A percentile compares a stretch with the other conserved stretches of the same genome.
These are phyloP conservation scores for Nakazawaea ishiwadae DNA, from an alignment of 805 yeast species.

Conservation along the genomic window DNA sequence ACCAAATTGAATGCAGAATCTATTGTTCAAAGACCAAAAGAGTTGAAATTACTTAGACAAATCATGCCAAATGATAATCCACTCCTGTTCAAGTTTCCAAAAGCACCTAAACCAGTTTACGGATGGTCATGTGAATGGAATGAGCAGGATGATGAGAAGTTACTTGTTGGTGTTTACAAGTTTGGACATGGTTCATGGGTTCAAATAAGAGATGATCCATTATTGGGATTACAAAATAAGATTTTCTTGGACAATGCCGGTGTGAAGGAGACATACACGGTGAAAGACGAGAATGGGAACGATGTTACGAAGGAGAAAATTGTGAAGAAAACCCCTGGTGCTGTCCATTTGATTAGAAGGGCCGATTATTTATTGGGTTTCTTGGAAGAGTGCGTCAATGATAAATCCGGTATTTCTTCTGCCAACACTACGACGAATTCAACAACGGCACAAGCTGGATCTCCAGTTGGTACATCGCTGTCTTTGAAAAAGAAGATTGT, in stretches of 20 bases:
- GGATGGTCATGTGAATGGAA: constrained; percentile 93
- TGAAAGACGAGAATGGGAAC: constrained; percentile 27
- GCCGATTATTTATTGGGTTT: constrained; percentile 79
- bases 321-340: constrained; percentile 74
- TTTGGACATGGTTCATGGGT: constrained; percentile 97
- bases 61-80: constrained; percentile 52
- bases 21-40: constrained; percentile 77
- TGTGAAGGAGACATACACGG: constrained; percentile 23
- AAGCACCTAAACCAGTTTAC: constrained; percentile 71
- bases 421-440: constrained; percentile 1
- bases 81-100: constrained; percentile 52
- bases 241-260: constrained; percentile 52
- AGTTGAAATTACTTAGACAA: constrained; percentile 61
- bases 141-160: constrained; percentile 76
- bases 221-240: constrained; percentile 80
- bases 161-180: constrained; percentile 80
- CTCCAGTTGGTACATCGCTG: not conserved
- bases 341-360: constrained; percentile 89
- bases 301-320: constrained; percentile 25
- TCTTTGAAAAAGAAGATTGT: constrained; percentile 13
- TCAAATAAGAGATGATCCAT: constrained; percentile 93
- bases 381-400: constrained; percentile 45
- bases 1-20: constrained; percentile 89
- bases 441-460: constrained; percentile 16
- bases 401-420: constrained; percentile 8